These are phyloP conservation scores for Colletotrichum tabaci DNA, from an alignment of 2,329 filamentous ascomycete genomes.

Conservation along the genomic window DNA sequence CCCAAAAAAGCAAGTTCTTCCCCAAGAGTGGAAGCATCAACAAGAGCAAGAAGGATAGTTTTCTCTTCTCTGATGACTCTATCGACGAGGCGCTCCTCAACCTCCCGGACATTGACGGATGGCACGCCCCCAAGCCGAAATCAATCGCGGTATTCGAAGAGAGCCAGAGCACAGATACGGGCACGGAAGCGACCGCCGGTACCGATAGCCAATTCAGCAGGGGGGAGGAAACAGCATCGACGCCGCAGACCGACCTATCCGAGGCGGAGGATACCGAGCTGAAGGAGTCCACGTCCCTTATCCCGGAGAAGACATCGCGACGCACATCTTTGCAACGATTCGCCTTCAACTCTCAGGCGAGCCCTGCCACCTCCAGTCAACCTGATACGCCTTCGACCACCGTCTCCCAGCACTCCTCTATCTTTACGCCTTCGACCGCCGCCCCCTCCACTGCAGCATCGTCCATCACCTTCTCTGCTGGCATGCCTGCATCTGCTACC, in stretches of 20 bases:
- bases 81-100: conserved; percentile 68
- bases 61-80: conserved; percentile 70
- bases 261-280: conserved; percentile 16
- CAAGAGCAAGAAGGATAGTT: conserved; percentile 56
- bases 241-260: conserved; percentile 32
- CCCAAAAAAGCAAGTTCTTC: conserved; percentile 71
- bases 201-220: conserved; percentile 41
- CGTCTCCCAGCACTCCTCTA: conserved; percentile 52
- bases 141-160: conserved; percentile 62
- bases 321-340: conserved; percentile 46
- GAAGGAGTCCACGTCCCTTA: not conserved
- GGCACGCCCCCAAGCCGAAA: conserved; percentile 58
- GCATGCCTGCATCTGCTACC: conserved; percentile 50
- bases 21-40: conserved; percentile 47
- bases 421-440: conserved; percentile 45
- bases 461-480: conserved; percentile 56
- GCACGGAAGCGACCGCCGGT: conserved; percentile 29
- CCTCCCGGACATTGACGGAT: conserved; percentile 67
- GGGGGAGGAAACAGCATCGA: conserved; percentile 32
- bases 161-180: conserved; percentile 47
- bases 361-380: conserved; percentile 44
- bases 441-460: conserved; percentile 61
- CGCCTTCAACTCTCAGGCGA: conserved; percentile 44
- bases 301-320: conserved; percentile 5
- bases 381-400: conserved; percentile 49